Base-by-base conservation (phyloP, 2,329 filamentous ascomycete species). In the Trichoderma sp. region DNA sequence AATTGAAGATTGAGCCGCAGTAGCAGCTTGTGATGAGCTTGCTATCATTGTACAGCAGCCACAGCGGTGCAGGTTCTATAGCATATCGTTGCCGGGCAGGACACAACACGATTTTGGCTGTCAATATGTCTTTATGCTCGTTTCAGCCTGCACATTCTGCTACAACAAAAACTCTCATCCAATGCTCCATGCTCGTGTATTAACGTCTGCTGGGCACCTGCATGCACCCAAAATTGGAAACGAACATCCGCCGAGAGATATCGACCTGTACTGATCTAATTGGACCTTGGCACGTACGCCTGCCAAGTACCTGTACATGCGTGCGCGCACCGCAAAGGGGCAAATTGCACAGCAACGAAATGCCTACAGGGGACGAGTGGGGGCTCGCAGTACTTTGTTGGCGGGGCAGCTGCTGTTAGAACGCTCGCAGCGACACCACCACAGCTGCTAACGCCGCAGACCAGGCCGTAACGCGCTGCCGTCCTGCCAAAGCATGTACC, bases 331-430 rank as follows among this genome's bases (percentile, higher is more conserved):
- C n/a, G 62, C 62, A 65, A 65, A 65, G 62, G 62, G 62, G 62
- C 62, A 65, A 57, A 65, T 65, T 57, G 53, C 49, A 56, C 55
- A 57, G 33, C 57, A 19, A 31, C 29, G 52, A 24, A 43, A 55
- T 29, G 37, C 24, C 62, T 57, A 67, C 53, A 67, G 63, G 63
- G 40, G 63, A 33, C 24, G 21, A 24, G 63, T 49, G 63, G 53
- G 63, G 53, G 37, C 13, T 21, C 11, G 29, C 49, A 29, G 43
- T 67, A 67, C 63, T 58, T 67, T 21, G 7, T 33, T 67, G 63
- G 63, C 63, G 63, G 63, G 63, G 63, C 63, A 52, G n/a, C 35
- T 43, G n/a, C 16, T 59, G 63, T 67, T 67, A 67, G 63, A 37
- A 55, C 31, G 5, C 37, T 11, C 4, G 55, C 55, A 10, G 4